phyloP scores from a whole-genome alignment of 1,284 basidiomycete species.

The Cutaneotrichosporon daszewskae region DNA sequence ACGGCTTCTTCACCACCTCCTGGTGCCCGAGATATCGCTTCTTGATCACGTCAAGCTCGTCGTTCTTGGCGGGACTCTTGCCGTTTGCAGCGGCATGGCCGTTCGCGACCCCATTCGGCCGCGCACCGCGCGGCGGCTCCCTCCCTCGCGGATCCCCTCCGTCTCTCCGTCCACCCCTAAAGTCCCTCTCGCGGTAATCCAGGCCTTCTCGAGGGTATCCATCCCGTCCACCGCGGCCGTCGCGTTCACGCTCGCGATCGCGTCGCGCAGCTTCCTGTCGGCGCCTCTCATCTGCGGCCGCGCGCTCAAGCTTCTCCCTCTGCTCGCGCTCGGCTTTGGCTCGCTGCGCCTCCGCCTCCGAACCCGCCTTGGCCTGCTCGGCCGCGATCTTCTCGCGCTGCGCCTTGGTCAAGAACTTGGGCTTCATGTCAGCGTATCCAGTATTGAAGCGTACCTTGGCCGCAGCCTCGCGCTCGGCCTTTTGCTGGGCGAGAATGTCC shows the following conservation, averaged over 20 bases:
- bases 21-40: conserved; percentile 73
- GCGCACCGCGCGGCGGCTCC: conserved; percentile 1
- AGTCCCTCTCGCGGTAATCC: conserved; percentile 3
- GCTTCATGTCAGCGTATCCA: conserved; percentile 52
- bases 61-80: conserved; percentile 47
- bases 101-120: conserved; percentile 1
- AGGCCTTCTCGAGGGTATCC: conserved; percentile 6
- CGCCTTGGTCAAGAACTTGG: conserved; percentile 81
- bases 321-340: conserved; percentile 58
- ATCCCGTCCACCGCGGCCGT: conserved; percentile 7
- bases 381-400: conserved; percentile 83
- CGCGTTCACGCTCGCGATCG: conserved; percentile 8
- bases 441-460: conserved; percentile 59
- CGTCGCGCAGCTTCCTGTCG: conserved; percentile 38
- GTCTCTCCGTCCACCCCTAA: conserved; percentile 5
- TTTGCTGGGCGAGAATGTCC: conserved; percentile 75
- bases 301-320: conserved; percentile 63
- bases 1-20: conserved; percentile 77
- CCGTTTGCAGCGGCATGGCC: conserved; percentile 11
- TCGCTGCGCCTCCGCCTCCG: conserved; percentile 53
- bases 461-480: conserved; percentile 77
- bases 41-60: conserved; percentile 69
- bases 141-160: conserved; percentile 9
- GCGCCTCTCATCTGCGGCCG: conserved; percentile 63
- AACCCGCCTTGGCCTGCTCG: conserved; percentile 72